phyloP scores from a whole-genome alignment of 2,329 filamentous ascomycete genomes.

The Didymella pinodella region DNA sequence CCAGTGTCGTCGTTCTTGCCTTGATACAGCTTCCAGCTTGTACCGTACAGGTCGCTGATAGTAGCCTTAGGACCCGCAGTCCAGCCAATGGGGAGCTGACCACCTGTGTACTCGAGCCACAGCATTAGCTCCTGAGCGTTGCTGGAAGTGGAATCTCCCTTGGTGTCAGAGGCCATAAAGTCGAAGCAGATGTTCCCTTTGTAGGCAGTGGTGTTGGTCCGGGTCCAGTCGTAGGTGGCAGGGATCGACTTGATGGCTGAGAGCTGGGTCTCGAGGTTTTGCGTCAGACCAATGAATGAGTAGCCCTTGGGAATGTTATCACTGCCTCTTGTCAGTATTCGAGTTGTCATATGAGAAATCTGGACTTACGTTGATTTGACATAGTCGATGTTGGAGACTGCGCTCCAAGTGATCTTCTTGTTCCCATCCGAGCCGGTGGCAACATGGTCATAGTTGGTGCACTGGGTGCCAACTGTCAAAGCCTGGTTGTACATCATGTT shows the following conservation, averaged over 20 bases:
- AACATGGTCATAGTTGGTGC: constrained; percentile 51
- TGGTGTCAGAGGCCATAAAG: constrained; percentile 56
- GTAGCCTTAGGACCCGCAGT: constrained; percentile 27
- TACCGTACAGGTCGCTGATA: constrained; percentile 43
- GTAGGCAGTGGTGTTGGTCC: constrained; percentile 53
- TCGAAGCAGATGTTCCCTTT: constrained; percentile 57
- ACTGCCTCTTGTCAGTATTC: constrained; percentile 27
- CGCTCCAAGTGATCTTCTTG: constrained; percentile 52
- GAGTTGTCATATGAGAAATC: no score
- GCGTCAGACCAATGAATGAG: constrained; percentile 55
- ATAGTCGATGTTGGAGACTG: constrained; percentile 51
- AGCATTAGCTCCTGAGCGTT: constrained; percentile 56
- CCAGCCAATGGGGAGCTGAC: constrained; percentile 57
- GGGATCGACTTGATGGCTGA: constrained; percentile 53
- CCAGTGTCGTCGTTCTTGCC: constrained; percentile 54
- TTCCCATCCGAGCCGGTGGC: constrained; percentile 40
- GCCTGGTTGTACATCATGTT: constrained; percentile 57
- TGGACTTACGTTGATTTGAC: constrained; percentile 31
- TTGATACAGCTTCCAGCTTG: constrained; percentile 55
- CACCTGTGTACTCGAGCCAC: constrained; percentile 56
- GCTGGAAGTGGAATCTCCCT: constrained; percentile 54
- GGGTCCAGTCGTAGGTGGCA: constrained; percentile 52
- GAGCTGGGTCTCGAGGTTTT: constrained; percentile 53
- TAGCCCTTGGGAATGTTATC: constrained; percentile 55
- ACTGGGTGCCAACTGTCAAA: constrained; percentile 51